Conservation (phyloP, 1,284 basidiomycete genomes). For the Puccinia coronata region DNA sequence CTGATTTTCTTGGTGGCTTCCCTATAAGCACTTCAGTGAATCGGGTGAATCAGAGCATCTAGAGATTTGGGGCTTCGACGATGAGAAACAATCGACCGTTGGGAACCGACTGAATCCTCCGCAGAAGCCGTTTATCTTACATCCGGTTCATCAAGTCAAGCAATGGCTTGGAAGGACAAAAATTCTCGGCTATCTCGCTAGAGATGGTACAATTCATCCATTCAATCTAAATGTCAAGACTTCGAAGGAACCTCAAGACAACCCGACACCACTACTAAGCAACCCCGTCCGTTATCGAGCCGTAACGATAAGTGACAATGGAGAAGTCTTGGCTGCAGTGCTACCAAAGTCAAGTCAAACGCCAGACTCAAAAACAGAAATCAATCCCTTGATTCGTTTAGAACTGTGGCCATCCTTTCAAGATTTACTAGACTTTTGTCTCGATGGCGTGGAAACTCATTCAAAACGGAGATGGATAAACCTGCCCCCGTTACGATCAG, state of each 20-base stretch:
- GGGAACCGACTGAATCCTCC: not conserved
- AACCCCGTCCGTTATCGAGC: constrained; percentile 5
- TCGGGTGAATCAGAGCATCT: not conserved
- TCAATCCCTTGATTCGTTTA: not conserved
- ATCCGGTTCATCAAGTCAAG: constrained; percentile 16
- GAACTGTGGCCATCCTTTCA: constrained; percentile 42
- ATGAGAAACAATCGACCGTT: not conserved
- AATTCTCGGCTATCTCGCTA: constrained; percentile 37
- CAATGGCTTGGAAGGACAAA: constrained; percentile 33
- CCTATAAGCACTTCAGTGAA: not conserved
- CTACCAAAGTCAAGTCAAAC: not conserved
- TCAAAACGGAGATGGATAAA: not conserved
- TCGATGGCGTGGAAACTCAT: not conserved
- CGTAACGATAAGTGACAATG: constrained; percentile 34
- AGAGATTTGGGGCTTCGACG: constrained; percentile 24
- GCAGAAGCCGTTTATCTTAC: not conserved
- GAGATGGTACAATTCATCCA: constrained; percentile 25
- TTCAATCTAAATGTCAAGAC: not conserved
- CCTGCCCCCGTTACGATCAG: not conserved
- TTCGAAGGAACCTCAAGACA: not conserved
- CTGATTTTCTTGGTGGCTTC: not conserved
- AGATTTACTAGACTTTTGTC: constrained; percentile 8
- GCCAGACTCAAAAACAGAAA: not conserved
- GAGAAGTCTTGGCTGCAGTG: constrained; percentile 14
- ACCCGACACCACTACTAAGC: not conserved